phyloP scores from a whole-genome alignment of 2,329 filamentous ascomycete species.

The Talaromyces sp. region DNA sequence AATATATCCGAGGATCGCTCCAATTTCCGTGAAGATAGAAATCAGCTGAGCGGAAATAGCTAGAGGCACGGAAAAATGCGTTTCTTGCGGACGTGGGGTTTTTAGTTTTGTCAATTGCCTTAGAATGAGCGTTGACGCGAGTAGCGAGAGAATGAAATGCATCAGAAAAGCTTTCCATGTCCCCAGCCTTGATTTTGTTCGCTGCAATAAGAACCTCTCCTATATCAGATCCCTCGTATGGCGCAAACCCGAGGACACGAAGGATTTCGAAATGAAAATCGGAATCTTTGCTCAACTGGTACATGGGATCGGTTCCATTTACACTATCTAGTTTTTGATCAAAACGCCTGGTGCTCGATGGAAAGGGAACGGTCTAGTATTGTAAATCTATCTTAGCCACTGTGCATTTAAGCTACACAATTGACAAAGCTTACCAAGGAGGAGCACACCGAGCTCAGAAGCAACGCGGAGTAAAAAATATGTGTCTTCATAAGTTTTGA shows the following conservation, averaged over 20 bases:
- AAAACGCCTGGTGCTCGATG: neutral
- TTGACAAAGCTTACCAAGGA: neutral
- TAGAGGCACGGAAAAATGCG: conserved; percentile 35
- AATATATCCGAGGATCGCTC: conserved; percentile 35
- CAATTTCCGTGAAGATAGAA: conserved; percentile 33
- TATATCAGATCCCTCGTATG: conserved; percentile 31
- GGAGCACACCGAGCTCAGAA: neutral
- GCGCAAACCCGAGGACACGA: conserved; percentile 34
- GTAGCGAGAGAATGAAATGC: conserved; percentile 24
- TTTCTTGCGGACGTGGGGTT: conserved; percentile 25
- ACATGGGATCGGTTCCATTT: neutral
- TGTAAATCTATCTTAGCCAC: neutral
- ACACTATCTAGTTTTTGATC: neutral
- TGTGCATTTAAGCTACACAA: neutral
- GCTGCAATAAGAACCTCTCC: conserved; percentile 36
- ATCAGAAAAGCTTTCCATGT: conserved; percentile 34
- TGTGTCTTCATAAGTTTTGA: neutral
- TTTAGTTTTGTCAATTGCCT: conserved; percentile 24
- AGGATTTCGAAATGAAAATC: conserved; percentile 39
- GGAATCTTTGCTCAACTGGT: conserved; percentile 14
- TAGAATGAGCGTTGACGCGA: neutral
- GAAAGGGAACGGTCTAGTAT: neutral
- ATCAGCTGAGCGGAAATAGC: conserved; percentile 30
- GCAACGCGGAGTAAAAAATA: neutral
- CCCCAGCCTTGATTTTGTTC: conserved; percentile 29